These are phyloP conservation scores for Mycena olivaceomarginata DNA, from an alignment of 768 basidiomycete genomes.

Conservation along the genomic window DNA sequence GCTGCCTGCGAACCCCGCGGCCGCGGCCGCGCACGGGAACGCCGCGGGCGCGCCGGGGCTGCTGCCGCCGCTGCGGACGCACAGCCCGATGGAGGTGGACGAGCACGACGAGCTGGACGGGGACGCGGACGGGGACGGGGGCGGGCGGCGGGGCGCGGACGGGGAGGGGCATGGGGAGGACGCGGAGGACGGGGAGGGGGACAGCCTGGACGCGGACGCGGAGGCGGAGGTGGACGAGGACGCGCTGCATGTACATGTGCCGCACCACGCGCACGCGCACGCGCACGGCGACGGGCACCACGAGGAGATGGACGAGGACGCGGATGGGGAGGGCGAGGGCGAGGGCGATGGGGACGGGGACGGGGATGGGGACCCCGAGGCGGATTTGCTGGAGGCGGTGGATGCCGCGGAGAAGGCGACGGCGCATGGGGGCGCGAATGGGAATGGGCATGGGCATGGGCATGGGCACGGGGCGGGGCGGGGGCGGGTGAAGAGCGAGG, in stretches of 20 bases:
- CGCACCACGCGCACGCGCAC: not conserved
- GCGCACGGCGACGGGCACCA: too few species aligned
- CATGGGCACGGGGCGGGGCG: not conserved
- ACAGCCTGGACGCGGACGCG: constrained; percentile 56
- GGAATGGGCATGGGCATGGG: constrained; percentile 18
- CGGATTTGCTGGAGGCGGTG: constrained; percentile 57
- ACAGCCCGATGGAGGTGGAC: constrained; percentile 45
- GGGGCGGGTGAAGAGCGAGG: constrained; percentile 28
- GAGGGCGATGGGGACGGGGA: constrained; percentile 42
- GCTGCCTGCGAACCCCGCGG: not conserved
- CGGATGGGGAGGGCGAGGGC: constrained; percentile 42
- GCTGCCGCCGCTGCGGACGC: constrained; percentile 38
- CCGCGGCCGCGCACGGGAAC: not conserved
- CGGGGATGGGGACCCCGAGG: constrained; percentile 37
- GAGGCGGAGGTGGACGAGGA: constrained; percentile 50
- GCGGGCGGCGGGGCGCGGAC: constrained; percentile 3
- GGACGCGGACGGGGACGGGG: constrained; percentile 58
- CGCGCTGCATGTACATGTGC: constrained; percentile 10
- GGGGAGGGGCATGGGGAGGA: not conserved
- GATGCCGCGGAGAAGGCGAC: constrained; percentile 57
- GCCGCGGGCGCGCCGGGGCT: constrained; percentile 33
- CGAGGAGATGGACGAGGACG: constrained; percentile 43
- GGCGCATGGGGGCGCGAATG: constrained; percentile 1
- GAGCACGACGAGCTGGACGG: constrained; percentile 48
- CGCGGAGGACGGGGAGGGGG: constrained; percentile 48